Conservation (phyloP, 192 early-diverging fungal species). For the Mortierella alpina region DNA sequence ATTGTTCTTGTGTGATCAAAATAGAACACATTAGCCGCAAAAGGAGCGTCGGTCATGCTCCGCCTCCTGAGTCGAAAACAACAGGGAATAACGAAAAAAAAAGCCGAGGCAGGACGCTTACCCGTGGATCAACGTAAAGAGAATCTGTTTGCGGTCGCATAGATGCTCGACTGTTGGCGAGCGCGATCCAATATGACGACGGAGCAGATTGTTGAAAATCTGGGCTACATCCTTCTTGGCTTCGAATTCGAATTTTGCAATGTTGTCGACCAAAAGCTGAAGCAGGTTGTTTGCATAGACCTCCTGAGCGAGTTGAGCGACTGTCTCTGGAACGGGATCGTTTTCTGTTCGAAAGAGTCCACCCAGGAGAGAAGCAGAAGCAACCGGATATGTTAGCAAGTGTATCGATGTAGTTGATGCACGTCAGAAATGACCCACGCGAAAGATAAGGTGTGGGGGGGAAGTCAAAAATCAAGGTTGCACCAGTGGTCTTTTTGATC, state of each 20-base stretch:
- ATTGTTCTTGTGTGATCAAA: neutral
- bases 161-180: conserved; percentile 98
- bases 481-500: neutral
- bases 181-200: conserved; percentile 93
- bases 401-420: too few species aligned
- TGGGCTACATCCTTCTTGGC: conserved; percentile 97
- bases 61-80: neutral
- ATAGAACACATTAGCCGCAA: neutral
- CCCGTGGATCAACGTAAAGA: conserved; percentile 86
- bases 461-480: neutral
- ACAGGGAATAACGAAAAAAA: neutral
- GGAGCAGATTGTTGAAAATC: conserved; percentile 97
- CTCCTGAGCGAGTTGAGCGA: conserved; percentile 95
- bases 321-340: conserved; percentile 89
- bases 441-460: neutral
- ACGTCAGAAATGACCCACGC: neutral
- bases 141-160: conserved; percentile 82
- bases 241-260: conserved; percentile 94
- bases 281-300: conserved; percentile 93
- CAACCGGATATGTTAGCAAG: conserved; percentile 1
- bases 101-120: conserved; percentile 30
- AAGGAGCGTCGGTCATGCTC: neutral
- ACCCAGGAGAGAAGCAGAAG: conserved; percentile 2
- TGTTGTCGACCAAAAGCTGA: conserved; percentile 88
- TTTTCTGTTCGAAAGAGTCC: conserved; percentile 61